Evolutionary conservation across 805 yeast species (phyloP).

Genomic region (Ogataea methanolica): DNA sequence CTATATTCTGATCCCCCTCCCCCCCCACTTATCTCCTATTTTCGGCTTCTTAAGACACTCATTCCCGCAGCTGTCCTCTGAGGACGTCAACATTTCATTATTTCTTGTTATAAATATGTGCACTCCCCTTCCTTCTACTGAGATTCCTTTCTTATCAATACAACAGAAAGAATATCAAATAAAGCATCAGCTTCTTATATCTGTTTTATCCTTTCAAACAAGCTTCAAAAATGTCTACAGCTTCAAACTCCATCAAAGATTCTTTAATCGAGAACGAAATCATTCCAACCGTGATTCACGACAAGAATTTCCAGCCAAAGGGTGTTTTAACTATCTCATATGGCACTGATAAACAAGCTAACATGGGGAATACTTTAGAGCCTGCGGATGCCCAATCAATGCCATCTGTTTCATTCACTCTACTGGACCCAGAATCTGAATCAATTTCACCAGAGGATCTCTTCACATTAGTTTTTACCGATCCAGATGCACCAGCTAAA

Average conservation of each 20-base stretch:
- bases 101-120: not conserved
- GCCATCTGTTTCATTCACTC: slow-evolving; percentile 68
- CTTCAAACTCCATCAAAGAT: slow-evolving; percentile 51
- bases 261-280: slow-evolving; percentile 44
- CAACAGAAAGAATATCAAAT: too few species aligned
- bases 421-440: slow-evolving; percentile 23
- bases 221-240: slow-evolving; percentile 33
- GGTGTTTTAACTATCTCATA: slow-evolving; percentile 63
- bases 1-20: too few species aligned
- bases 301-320: slow-evolving; percentile 33
- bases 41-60: too few species aligned
- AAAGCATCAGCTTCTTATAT: not conserved
- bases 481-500: slow-evolving; percentile 90
- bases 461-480: slow-evolving; percentile 78
- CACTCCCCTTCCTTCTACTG: not conserved
- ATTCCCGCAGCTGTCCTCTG: too few species aligned
- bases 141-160: too few species aligned
- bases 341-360: slow-evolving; percentile 53
- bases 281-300: slow-evolving; percentile 49
- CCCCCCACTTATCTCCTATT: too few species aligned
- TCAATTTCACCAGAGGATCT: slow-evolving; percentile 42
- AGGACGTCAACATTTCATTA: too few species aligned
- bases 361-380: slow-evolving; percentile 71
- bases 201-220: not conserved
- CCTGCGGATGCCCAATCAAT: slow-evolving; percentile 61